phyloP scores from a whole-genome alignment of 345 rosid genomes.

The Hirschfeldia incana region DNA sequence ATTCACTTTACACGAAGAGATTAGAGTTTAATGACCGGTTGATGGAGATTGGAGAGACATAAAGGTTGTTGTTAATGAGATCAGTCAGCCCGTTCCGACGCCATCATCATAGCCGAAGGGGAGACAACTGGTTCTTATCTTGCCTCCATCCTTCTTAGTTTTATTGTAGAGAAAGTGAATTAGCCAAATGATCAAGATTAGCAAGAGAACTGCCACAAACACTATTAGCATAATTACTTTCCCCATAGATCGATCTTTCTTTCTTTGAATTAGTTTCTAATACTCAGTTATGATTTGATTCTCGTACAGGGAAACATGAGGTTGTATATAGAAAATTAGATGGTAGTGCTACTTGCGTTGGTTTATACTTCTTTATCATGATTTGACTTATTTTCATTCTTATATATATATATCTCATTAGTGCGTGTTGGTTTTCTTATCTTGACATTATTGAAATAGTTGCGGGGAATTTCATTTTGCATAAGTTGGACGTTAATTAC shows the following conservation, averaged over 20 bases:
- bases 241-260: not conserved
- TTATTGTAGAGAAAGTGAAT: not conserved
- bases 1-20: not conserved
- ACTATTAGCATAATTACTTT: not conserved
- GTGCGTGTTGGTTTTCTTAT: not conserved
- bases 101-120: not conserved
- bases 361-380: not conserved
- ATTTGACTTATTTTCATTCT: not conserved
- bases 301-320: not conserved
- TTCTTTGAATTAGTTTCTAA: not conserved
- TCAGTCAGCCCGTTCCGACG: not conserved
- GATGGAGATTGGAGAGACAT: not conserved
- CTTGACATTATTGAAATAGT: not conserved
- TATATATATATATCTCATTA: not conserved
- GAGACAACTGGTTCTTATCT: not conserved
- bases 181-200: not conserved
- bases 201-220: not conserved
- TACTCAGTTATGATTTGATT: not conserved
- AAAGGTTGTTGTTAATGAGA: not conserved
- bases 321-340: not conserved
- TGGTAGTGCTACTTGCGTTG: not conserved
- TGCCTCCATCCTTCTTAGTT: not conserved
- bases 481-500: not conserved
- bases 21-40: not conserved
- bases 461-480: not conserved